phyloP scores from a whole-genome alignment of 2,329 filamentous ascomycete species.

The Penicillium sp. region DNA sequence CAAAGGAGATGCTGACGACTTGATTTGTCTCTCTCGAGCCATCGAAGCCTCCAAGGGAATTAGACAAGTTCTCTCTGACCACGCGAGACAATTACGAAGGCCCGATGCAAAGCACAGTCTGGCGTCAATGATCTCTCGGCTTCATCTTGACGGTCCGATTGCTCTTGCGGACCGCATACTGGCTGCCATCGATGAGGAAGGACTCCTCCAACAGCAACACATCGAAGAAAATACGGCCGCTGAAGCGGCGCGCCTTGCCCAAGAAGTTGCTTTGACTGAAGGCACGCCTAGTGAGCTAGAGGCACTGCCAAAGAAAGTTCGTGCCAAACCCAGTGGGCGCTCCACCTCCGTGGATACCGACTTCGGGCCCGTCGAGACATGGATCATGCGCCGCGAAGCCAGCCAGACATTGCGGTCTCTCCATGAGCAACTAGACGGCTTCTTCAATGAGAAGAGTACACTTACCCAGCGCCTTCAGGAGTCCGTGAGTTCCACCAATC shows the following conservation, averaged over 20 bases:
- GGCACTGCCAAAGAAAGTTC: conserved; percentile 57
- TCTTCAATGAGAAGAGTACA: conserved; percentile 62
- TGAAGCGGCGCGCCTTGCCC: conserved; percentile 72
- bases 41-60: conserved; percentile 75
- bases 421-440: conserved; percentile 66
- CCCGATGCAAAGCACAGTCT: conserved; percentile 31
- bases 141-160: conserved; percentile 63
- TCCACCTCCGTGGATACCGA: conserved; percentile 39
- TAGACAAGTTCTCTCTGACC: conserved; percentile 37
- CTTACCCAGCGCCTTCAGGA: conserved; percentile 66
- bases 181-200: conserved; percentile 87
- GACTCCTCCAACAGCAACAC: conserved; percentile 77
- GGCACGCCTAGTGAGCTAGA: conserved; percentile 62
- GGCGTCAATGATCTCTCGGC: conserved; percentile 35
- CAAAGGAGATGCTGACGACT: conserved; percentile 87
- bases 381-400: conserved; percentile 68
- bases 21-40: conserved; percentile 80
- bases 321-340: conserved; percentile 34
- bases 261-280: conserved; percentile 70
- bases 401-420: conserved; percentile 67
- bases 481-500: conserved; percentile 63
- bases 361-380: conserved; percentile 55
- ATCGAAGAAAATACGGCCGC: conserved; percentile 72
- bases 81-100: conserved; percentile 11
- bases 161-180: conserved; percentile 72